Evolutionary conservation across 2,329 filamentous ascomycete species (phyloP).

Genomic region (Sclerotinia trifoliorum): DNA sequence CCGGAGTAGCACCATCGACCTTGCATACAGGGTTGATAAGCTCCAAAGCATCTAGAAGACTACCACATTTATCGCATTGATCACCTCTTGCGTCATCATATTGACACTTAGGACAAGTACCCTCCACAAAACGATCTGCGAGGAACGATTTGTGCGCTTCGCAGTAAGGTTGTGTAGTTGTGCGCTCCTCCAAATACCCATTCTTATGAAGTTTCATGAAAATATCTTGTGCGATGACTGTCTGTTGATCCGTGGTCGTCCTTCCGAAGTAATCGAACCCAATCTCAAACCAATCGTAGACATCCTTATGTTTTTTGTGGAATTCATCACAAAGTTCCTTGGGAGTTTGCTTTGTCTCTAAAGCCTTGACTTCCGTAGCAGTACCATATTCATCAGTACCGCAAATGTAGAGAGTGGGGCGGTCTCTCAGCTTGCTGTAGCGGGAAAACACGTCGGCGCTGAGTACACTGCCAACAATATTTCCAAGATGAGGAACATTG

Average conservation of each 20-base stretch:
- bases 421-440: slow-evolving; percentile 76
- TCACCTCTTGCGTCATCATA: slow-evolving; percentile 71
- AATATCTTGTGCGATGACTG: slow-evolving; percentile 87
- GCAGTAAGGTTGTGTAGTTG: slow-evolving; percentile 88
- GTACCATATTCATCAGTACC: slow-evolving; percentile 95
- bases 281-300: slow-evolving; percentile 97
- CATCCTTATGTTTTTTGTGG: slow-evolving; percentile 81
- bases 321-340: slow-evolving; percentile 89
- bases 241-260: slow-evolving; percentile 85
- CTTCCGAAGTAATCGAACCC: slow-evolving; percentile 93
- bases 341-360: slow-evolving; percentile 81
- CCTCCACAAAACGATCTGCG: slow-evolving; percentile 83
- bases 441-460: slow-evolving; percentile 84
- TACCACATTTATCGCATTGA: slow-evolving; percentile 73
- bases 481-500: slow-evolving; percentile 80
- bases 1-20: slow-evolving; percentile 78
- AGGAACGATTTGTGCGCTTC: slow-evolving; percentile 73
- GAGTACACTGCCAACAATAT: slow-evolving; percentile 83
- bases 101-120: slow-evolving; percentile 71
- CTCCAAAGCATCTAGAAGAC: slow-evolving; percentile 56
- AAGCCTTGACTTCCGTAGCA: slow-evolving; percentile 90
- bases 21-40: slow-evolving; percentile 88
- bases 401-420: slow-evolving; percentile 81
- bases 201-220: slow-evolving; percentile 87
- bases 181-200: slow-evolving; percentile 81